Conservation (phyloP, 177 flowering plant species). For the Tripterygium wilfordii region DNA sequence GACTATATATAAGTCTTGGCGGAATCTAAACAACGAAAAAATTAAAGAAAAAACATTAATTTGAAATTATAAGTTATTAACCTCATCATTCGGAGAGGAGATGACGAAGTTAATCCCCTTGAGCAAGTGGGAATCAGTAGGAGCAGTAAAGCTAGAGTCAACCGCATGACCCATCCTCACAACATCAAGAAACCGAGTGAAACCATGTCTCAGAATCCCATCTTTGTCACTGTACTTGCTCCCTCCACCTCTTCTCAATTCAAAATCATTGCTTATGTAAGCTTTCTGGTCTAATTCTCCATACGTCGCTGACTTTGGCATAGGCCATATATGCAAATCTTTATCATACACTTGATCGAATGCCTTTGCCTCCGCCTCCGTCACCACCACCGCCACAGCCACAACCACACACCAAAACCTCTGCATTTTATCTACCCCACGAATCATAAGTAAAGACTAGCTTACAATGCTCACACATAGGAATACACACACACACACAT, state of each 20-base stretch:
- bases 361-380: no score
- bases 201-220: conserved; percentile 67
- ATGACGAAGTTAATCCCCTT: conserved; percentile 49
- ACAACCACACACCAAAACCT: no score
- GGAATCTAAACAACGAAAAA: no score
- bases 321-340: conserved; percentile 79
- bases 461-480: no score
- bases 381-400: no score
- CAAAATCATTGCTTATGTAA: conserved; percentile 44
- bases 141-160: not conserved
- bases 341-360: no score
- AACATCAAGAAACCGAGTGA: conserved; percentile 42
- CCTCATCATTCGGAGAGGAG: conserved; percentile 55
- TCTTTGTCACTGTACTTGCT: conserved; percentile 47
- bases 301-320: conserved; percentile 50
- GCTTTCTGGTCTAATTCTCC: conserved; percentile 37
- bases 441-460: no score
- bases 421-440: no score
- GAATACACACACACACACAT: no score
- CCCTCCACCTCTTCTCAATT: conserved; percentile 34
- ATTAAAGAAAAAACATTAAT: no score
- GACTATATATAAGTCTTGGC: not conserved
- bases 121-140: conserved; percentile 11
- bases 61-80: conserved; percentile 7
- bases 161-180: conserved; percentile 44